Evolutionary conservation across 805 yeast genomes (phyloP), one percentile per base, ranked within the genome.

Genomic region (Brettanomyces anomalus): DNA sequence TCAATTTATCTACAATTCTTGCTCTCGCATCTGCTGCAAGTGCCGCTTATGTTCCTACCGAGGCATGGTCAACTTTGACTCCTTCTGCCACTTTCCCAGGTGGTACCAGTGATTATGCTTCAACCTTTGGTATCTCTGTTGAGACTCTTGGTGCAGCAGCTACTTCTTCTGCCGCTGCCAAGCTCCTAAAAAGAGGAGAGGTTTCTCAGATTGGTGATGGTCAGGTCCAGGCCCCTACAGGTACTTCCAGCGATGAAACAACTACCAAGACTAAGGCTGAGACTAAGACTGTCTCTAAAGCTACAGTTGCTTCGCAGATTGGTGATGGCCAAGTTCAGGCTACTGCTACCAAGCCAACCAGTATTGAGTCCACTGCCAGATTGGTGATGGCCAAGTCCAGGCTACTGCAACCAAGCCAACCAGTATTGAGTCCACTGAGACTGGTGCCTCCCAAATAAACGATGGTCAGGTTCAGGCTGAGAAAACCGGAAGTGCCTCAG

Each of bases 1-100:
- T 14, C 39, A 31, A 31, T 35, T 35, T 48, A 18, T 43, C 49
- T 10, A 30, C 46, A 18, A 32, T 71, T 41, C 77, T 78, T 55
- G 36, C 33, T 18, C 56, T 76, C 35, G 70, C 72, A 42, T 59
- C 76, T n/a, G 46, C 68, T 15, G 68, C 79, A 30, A 42, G 70
- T 41, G 81, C 83, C 41, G 85, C 85, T 45, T 74, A 74, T 52
- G 75, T 77, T 51, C 84, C 83, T 48, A 61, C 78, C 42, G 81
- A 76, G 46, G 78, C 81, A 53, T 82, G 84, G 84, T 62, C 82
- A 43, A 79, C 87, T 43, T 70, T 83, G 61, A 81, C 88, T 33
- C 89, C 93, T 51, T 33, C 42, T 18, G 44, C 61, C 35, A 74
- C 73, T 39, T 55, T 71, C 38, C 70, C 71, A 46, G 50, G 76